Evolutionary conservation across 495 filamentous ascomycete genomes (phyloP), one percentile per base, ranked within the genome.

Genomic region (Immersiella caudata): DNA sequence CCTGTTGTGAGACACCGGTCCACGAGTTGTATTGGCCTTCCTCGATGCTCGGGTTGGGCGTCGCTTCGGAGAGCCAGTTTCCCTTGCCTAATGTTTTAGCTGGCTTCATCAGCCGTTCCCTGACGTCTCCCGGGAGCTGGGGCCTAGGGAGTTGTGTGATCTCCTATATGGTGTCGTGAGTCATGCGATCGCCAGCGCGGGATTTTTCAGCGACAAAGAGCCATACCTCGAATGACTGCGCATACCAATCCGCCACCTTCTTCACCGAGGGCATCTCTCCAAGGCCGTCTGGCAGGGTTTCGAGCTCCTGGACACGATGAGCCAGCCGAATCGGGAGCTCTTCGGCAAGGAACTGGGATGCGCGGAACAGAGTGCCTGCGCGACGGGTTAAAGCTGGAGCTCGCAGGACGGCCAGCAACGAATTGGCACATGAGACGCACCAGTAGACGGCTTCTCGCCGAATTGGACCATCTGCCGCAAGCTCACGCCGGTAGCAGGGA

Each of bases 401-500:
- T 58, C 61, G 29, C 69, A 62, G 68, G 67, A 74, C 68, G 36
- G 60, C 36, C 2, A 54, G 57, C 60, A 62, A 62, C 64, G 36
- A 65, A 40, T 54, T 62, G 55, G 68, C 64, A 65, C 22, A 46
- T 22, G 16, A 55, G 50, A 76, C 86, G 65, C 79, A 96, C 93
- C 93, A 71, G 88, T 89, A 12, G 93, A 96, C 25, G 93, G 93
- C 71, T 85, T 88, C 78, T 96, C 93, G 63, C 96, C 96, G 80
- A 98, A 99, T 78, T 98, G 95, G 58, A 99, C 95, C 95, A 98
- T 98, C 83, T 99, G 95, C 77, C 95, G 86, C 77, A 99, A 82
- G 73, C 93, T 97, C 72, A 97, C 94, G 68, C 95, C 95, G 49
- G 96, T 99, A 67, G 95, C 95, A 66, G 96, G 96, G 79, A 98